phyloP scores from a whole-genome alignment of 768 basidiomycete genomes.

The Leucocoprinus leucothites region DNA sequence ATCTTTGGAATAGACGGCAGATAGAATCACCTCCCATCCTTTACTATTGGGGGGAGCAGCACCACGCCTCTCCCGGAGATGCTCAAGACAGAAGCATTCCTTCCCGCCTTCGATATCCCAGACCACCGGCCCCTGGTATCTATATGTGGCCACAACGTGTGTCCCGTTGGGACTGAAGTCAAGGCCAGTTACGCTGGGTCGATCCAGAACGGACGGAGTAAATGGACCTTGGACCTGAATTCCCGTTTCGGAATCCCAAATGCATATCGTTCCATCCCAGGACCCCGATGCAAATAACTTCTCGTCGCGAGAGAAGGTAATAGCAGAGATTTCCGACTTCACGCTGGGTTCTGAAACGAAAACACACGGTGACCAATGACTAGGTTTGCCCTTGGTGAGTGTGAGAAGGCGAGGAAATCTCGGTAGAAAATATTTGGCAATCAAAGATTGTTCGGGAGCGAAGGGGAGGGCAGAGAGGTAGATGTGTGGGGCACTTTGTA shows the following conservation, averaged over 20 bases:
- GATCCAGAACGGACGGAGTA: slow-evolving; percentile 13
- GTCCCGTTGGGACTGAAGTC: slow-evolving; percentile 27
- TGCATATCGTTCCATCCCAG: slow-evolving; percentile 21
- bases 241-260: slow-evolving; percentile 16
- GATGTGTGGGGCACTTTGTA: slow-evolving; percentile 22
- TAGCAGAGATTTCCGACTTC: slow-evolving; percentile 13
- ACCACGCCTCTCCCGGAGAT: no score
- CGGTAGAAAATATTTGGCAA: slow-evolving; percentile 14
- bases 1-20: no score
- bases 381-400: slow-evolving; percentile 11
- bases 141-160: slow-evolving; percentile 20
- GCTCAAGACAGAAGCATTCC: neutral
- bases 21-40: no score
- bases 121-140: slow-evolving; percentile 13
- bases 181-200: neutral
- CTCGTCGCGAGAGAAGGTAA: slow-evolving; percentile 26
- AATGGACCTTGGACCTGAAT: slow-evolving; percentile 14
- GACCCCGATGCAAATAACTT: slow-evolving; percentile 23
- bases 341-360: slow-evolving; percentile 9
- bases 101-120: slow-evolving; percentile 16
- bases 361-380: no score
- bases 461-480: slow-evolving; percentile 28
- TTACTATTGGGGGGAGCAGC: no score
- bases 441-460: slow-evolving; percentile 16
- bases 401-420: slow-evolving; percentile 12